Evolutionary conservation across 108 stramenopile species (phyloP).

Genomic region (Seminavis robusta): DNA sequence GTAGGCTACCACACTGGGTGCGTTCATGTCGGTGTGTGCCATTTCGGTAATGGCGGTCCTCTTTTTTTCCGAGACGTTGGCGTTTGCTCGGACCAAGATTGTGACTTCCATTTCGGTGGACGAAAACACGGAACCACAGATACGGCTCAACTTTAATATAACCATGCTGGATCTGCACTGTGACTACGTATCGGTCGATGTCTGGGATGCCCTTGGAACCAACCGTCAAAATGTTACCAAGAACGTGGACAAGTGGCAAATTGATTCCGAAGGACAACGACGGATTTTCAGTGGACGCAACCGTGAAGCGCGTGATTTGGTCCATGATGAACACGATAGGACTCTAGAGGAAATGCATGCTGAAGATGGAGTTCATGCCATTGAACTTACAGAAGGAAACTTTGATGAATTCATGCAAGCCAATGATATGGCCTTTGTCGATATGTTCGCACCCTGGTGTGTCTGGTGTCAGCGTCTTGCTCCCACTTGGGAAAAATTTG

Average conservation of each 20-base stretch:
- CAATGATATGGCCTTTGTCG: conserved; percentile 85
- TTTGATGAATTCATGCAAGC: conserved; percentile 56
- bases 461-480: conserved; percentile 95
- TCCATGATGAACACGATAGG: conserved; percentile 84
- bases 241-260: conserved; percentile 98
- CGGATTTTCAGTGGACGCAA: conserved; percentile 92
- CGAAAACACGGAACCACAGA: conserved; percentile 82
- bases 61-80: conserved; percentile 90
- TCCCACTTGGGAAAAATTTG: conserved; percentile 95
- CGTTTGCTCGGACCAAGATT: conserved; percentile 82
- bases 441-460: conserved; percentile 95
- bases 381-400: conserved; percentile 48
- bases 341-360: conserved; percentile 80
- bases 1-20: conserved; percentile 81
- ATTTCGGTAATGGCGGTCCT: conserved; percentile 85
- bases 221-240: conserved; percentile 96
- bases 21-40: conserved; percentile 78
- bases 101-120: conserved; percentile 84
- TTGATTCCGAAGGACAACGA: conserved; percentile 73
- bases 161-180: conserved; percentile 88
- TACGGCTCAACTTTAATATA: conserved; percentile 91
- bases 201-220: conserved; percentile 91
- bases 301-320: conserved; percentile 81
- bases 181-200: conserved; percentile 89
- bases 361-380: conserved; percentile 65